Percentiles rank a stretch among this genome's conserved stretches.
phyloP scores from a whole-genome alignment of 345 rosid genomes.

The Eucalyptus globulus region DNA sequence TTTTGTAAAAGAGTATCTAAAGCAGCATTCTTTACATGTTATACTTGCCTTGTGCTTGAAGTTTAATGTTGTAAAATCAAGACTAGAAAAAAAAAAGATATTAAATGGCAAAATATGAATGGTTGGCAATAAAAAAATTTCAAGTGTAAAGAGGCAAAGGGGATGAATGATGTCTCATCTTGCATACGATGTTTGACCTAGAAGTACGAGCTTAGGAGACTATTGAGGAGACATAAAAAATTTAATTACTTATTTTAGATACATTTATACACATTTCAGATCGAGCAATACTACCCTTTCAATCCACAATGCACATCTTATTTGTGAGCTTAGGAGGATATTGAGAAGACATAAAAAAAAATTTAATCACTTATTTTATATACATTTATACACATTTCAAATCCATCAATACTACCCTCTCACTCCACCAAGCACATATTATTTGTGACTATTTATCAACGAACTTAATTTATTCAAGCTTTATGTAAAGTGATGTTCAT shows the following conservation, averaged over 20 bases:
- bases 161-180: neutral
- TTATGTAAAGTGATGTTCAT: neutral
- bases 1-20: neutral
- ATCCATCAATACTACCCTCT: neutral
- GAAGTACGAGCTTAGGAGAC: neutral
- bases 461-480: neutral
- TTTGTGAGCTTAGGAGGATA: neutral
- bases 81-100: neutral
- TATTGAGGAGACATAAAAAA: neutral
- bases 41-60: neutral
- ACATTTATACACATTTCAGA: neutral
- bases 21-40: neutral
- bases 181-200: neutral
- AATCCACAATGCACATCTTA: rapidly evolving
- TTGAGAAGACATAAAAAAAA: neutral
- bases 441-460: rapidly evolving
- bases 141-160: neutral
- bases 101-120: neutral
- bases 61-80: neutral
- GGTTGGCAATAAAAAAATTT: neutral
- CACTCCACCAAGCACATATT: neutral
- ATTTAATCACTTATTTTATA: neutral
- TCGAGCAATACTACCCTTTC: neutral
- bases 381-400: neutral
- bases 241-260: neutral